A percentile compares a stretch with the other conserved stretches of the same genome.
phyloP scores from a whole-genome alignment of 2,329 filamentous ascomycete genomes.

The Aspergillus sp. region DNA sequence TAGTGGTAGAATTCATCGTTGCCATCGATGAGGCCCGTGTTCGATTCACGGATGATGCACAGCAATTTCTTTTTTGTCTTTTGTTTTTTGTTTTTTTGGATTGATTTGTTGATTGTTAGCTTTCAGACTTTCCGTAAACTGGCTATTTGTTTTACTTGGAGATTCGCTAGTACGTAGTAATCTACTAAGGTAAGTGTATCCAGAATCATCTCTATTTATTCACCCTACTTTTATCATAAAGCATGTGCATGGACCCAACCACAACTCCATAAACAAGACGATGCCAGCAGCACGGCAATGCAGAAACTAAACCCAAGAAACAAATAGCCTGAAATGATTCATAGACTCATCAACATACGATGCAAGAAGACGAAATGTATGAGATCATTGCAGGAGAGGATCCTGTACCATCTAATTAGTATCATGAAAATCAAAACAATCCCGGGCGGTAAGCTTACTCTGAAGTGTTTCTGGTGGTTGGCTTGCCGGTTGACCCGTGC shows the following conservation, averaged over 20 bases:
- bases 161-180: too few relatives aligned
- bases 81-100: too few relatives aligned
- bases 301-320: background rate
- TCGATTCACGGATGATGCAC: conserved; percentile 48
- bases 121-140: too few relatives aligned
- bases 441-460: conserved; percentile 47
- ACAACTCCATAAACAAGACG: conserved; percentile 5
- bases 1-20: conserved; percentile 48
- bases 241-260: conserved; percentile 1
- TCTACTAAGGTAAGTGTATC: background rate
- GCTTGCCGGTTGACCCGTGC: conserved; percentile 70
- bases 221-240: conserved; percentile 4
- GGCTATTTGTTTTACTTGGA: too few relatives aligned
- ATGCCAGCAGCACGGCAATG: conserved; percentile 1
- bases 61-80: too few relatives aligned
- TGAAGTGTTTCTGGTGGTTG: conserved; percentile 78
- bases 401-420: conserved; percentile 43
- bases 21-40: conserved; percentile 50
- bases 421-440: background rate
- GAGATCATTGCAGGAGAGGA: conserved; percentile 53
- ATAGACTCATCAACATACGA: conserved; percentile 10
- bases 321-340: conserved; percentile 2
- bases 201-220: background rate
- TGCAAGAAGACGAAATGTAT: background rate
- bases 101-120: too few relatives aligned